Evolutionary conservation across 2,329 filamentous ascomycete species (phyloP).

Genomic region (Neurospora sp.): DNA sequence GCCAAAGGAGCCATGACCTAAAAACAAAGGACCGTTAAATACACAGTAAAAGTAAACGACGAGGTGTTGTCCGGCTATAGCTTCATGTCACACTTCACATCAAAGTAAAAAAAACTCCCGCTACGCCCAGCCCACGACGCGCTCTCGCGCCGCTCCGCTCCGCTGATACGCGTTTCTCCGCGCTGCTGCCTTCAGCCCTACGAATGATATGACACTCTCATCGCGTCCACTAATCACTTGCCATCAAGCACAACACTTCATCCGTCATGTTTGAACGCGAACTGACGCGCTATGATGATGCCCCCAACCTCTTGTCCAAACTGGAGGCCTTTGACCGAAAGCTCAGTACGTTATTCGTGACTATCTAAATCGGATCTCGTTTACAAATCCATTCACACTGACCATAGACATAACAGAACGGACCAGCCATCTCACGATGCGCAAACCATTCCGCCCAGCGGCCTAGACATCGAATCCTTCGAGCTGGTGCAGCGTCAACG

Average conservation of each 20-base stretch:
- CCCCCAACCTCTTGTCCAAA: slow-evolving; percentile 24
- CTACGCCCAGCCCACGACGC: background rate
- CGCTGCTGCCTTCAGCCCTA: background rate
- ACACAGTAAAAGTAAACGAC: background rate
- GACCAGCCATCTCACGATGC: background rate
- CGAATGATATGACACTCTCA: background rate
- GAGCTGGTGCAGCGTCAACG: slow-evolving; percentile 25
- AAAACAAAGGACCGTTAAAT: background rate
- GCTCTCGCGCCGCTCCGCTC: background rate
- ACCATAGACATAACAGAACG: background rate
- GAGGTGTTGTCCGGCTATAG: background rate
- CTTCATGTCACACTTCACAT: background rate
- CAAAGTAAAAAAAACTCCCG: background rate
- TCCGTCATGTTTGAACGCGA: slow-evolving; percentile 18
- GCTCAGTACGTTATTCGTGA: slow-evolving; percentile 14
- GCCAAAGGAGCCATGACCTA: background rate
- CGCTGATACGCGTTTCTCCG: background rate
- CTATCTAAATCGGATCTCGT: background rate
- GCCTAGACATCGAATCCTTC: slow-evolving; percentile 18
- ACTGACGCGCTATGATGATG: slow-evolving; percentile 26
- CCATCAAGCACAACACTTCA: background rate
- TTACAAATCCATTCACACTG: background rate
- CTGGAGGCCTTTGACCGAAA: slow-evolving; percentile 22
- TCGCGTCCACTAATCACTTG: background rate
- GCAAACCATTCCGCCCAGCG: slow-evolving; percentile 3